Conservation (phyloP, 495 filamentous ascomycete genomes). For the Cladorrhinum samala region DNA sequence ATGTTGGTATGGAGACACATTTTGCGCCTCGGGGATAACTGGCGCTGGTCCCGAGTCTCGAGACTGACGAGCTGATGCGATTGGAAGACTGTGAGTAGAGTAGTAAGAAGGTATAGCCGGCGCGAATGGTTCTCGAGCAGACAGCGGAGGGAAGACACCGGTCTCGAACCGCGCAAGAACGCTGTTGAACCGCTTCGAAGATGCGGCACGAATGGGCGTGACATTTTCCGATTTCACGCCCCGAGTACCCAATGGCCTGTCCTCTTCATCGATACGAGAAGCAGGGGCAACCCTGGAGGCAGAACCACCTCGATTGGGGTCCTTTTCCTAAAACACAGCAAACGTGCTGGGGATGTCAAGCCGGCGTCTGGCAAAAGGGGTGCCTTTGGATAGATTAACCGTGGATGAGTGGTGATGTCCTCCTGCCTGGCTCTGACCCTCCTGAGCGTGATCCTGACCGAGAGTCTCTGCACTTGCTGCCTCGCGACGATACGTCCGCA, state of each 20-base stretch:
- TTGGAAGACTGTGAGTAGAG: neutral
- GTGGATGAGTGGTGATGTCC: neutral
- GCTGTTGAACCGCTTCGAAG: neutral
- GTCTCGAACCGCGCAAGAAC: neutral
- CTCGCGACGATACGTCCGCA: neutral
- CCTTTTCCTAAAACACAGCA: constrained; percentile 27
- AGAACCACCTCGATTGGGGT: constrained; percentile 11
- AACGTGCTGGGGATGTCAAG: constrained; percentile 23
- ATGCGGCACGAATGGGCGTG: neutral
- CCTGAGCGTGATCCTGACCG: neutral
- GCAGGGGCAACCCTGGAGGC: neutral
- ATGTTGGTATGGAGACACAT: neutral
- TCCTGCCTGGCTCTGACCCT: neutral
- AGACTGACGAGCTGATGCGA: neutral
- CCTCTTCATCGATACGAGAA: neutral
- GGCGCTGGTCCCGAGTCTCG: neutral
- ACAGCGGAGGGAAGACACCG: neutral
- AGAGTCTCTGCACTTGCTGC: neutral
- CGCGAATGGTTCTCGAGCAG: neutral
- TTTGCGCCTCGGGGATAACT: neutral
- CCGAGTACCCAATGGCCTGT: constrained; percentile 3
- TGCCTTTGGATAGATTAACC: neutral
- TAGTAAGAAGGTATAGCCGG: neutral
- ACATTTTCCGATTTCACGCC: neutral
- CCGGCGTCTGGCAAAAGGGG: constrained; percentile 11